These are phyloP conservation scores for Ambrosia hybrid DNA, from an alignment of 140 eudicot species.

Conservation along the genomic window DNA sequence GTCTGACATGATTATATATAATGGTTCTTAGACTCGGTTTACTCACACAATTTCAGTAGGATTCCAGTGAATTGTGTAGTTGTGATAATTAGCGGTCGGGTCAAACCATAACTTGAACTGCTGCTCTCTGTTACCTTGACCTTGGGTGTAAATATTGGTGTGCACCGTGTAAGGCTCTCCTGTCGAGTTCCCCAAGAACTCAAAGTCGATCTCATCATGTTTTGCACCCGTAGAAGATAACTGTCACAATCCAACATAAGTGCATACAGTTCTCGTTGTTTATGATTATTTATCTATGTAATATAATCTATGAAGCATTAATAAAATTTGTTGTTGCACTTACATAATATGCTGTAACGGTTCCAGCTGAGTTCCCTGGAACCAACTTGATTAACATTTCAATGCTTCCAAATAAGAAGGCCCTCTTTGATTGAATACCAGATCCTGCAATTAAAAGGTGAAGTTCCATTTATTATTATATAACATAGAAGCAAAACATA, in stretches of 20 bases:
- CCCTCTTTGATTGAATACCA: constrained; percentile 52
- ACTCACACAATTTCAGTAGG: constrained; percentile 61
- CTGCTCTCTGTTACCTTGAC: constrained; percentile 63
- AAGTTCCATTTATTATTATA: background rate
- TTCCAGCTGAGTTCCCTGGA: constrained; percentile 72
- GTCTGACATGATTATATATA: too few relatives aligned
- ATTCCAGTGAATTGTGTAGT: constrained; percentile 84
- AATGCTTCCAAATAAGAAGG: constrained; percentile 63
- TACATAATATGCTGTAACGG: constrained; percentile 69
- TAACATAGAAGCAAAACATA: background rate
- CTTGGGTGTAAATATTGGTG: constrained; percentile 79
- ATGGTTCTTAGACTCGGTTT: background rate
- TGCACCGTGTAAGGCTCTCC: constrained; percentile 80
- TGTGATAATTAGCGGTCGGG: constrained; percentile 66
- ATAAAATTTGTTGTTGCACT: constrained; percentile 15
- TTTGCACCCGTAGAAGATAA: constrained; percentile 60
- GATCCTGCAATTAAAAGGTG: constrained; percentile 45
- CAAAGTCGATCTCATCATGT: constrained; percentile 87
- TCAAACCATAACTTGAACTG: constrained; percentile 83
- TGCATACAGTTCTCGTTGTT: background rate
- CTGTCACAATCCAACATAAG: constrained; percentile 27
- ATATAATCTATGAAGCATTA: background rate
- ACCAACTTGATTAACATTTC: constrained; percentile 66
- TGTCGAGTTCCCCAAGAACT: constrained; percentile 76
- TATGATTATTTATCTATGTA: too few relatives aligned